Evolutionary conservation across 305 asterid species (phyloP), one percentile per base, ranked within the genome.

Genomic region (Andrographis paniculata): DNA sequence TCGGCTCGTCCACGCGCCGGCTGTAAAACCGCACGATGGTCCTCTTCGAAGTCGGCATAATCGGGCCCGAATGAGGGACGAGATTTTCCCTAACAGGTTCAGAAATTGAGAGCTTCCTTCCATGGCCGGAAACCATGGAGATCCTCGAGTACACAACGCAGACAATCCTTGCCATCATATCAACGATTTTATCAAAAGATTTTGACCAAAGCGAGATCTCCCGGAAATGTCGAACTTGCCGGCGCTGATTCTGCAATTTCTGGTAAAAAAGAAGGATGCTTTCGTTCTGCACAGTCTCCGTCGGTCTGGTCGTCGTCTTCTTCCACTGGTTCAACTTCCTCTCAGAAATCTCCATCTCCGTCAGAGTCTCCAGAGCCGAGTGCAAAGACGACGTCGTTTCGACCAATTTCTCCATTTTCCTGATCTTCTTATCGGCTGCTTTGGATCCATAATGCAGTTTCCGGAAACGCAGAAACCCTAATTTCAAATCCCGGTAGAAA

Each of bases 141-240:
- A 83, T 74, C 39, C 93, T 52, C 0, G 72, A 60, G 16, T 76
- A 59, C 0, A 87, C 39, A 14, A 75, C 56, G 62, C 74, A 75
- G 0, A 80, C 80, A 0, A 74, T 52, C 4, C 73, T 67, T 11
- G 91, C 87, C 89, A 83, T 78, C 1, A 76, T 52, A 17, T 63
- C 67, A 1, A 80, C 91, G 17, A 62, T 56, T 39, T 69, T 76
- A 52, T 87, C 94, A 50, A 78, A 83, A 9, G 84, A 60, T 59
- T 70, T 66, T 19, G 49, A 47, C 94, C 96, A 87, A 2, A 87
- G 63, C 0, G 94, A 87, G 17, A 55, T 54, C 16, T 67, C 91
- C 22, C 65, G 59, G 0, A 70, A 65, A 56, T 57, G 65, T 0
- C 60, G 71, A 30, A 80, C 92, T 45, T 76, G 71, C 35, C 65